Conservation (phyloP, 345 rosid genomes). For the Microthlaspi erraticum region DNA sequence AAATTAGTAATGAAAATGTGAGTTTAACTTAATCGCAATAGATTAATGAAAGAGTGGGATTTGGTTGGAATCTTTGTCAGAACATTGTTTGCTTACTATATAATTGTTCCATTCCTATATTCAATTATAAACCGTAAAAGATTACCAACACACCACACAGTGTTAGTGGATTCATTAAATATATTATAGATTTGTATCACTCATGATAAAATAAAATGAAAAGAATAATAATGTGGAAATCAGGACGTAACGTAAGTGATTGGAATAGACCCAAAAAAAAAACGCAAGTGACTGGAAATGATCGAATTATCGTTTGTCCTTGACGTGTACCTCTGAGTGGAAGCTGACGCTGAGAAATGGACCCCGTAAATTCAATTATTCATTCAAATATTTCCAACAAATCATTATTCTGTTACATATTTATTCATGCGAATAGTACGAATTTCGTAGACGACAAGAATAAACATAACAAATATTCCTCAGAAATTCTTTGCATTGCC, state of each 20-base stretch:
- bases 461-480: slow-evolving; percentile 40
- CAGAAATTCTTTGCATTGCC: slow-evolving; percentile 17
- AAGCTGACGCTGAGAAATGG: slow-evolving; percentile 49
- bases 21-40: slow-evolving; percentile 46
- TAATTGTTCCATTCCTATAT: slow-evolving; percentile 11
- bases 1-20: slow-evolving; percentile 29
- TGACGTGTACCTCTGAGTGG: slow-evolving; percentile 61
- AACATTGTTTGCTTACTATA: slow-evolving; percentile 32
- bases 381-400: slow-evolving; percentile 33
- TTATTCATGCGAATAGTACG: slow-evolving; percentile 34
- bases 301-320: slow-evolving; percentile 51
- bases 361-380: slow-evolving; percentile 33
- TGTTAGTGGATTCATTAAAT: slow-evolving; percentile 27
- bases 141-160: slow-evolving; percentile 8
- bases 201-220: background rate
- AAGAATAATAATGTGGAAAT: slow-evolving; percentile 31
- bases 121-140: slow-evolving; percentile 28
- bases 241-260: slow-evolving; percentile 40
- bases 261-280: slow-evolving; percentile 22
- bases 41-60: slow-evolving; percentile 61
- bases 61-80: slow-evolving; percentile 55
- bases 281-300: slow-evolving; percentile 41
- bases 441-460: slow-evolving; percentile 33
- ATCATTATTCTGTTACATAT: slow-evolving; percentile 24
- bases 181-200: background rate